Base-by-base conservation (phyloP, 495 filamentous ascomycete genomes). In the Daldinia loculata region DNA sequence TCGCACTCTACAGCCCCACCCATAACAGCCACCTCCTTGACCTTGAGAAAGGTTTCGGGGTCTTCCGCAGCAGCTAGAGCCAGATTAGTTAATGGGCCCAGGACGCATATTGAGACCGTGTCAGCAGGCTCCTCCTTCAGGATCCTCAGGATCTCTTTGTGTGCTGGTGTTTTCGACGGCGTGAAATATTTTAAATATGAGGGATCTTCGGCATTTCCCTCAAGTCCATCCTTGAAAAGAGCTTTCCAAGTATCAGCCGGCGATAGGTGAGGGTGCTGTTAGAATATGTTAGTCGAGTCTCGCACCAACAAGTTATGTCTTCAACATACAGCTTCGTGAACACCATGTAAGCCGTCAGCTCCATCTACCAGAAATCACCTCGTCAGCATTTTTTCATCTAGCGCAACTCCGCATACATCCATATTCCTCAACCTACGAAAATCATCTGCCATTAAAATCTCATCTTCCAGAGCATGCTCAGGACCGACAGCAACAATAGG, bases 11-110 rank as follows among this genome's bases (percentile, higher is more conserved):
- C 86, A n/a, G 91, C 88, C 63, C 95, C 96, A 36, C 95, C 95
- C 95, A 99, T 99, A n/a, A 97, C 90, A 19, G 97, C 89, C 2
- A 99, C 88, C 76, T 97, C 91, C 76, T 96, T 97, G 27, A 88
- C 93, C 22, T 89, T 88, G 3, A 98, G 86, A 81, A 99, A 97
- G 4, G 93, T 90, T 74, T 92, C 89, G 2, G 93, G 88, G 68
- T 97, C 93, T 74, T 91, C 87, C 6, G 92, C 88, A 30, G 95
- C 93, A 12, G 95, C 95, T 43, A 94, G 78, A 11, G 96, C 95
- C 19, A 98, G 82, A 78, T 96, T 99, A 5, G 94, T 98, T 38
- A 98, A 81, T 0, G 95, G 95, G 0, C 96, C 95, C 52, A 98
- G 85, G 43, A 91, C 93, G 34, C 98, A 88, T 66, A 99, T 89